phyloP scores from a whole-genome alignment of 2,329 filamentous ascomycete genomes.

The Dothideomycetes sp. region DNA sequence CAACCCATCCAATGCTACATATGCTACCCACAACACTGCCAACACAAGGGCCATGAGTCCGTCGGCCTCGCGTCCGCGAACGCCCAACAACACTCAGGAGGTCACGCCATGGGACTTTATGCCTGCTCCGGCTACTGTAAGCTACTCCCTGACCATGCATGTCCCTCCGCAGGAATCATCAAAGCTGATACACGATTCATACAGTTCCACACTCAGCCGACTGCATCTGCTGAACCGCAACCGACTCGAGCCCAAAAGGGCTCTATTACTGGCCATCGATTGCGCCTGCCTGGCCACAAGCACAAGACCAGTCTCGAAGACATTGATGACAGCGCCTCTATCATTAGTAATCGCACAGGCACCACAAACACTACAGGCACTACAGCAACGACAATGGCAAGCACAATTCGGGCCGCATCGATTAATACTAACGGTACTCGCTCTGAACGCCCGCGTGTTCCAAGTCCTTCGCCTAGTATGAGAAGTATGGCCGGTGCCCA shows the following conservation, averaged over 20 bases:
- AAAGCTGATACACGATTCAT: too few relatives aligned
- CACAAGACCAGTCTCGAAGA: slow-evolving; percentile 59
- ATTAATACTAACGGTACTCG: slow-evolving; percentile 19
- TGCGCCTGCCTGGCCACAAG: slow-evolving; percentile 57
- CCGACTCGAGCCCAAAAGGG: slow-evolving; percentile 5
- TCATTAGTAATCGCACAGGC: slow-evolving; percentile 6
- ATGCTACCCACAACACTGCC: slow-evolving; percentile 47
- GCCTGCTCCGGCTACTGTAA: slow-evolving; percentile 16
- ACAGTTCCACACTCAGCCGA: slow-evolving; percentile 3
- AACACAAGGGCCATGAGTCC: slow-evolving; percentile 57
- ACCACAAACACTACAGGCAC: neutral
- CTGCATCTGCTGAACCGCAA: slow-evolving; percentile 2
- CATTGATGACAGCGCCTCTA: slow-evolving; percentile 31
- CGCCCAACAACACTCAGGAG: slow-evolving; percentile 54
- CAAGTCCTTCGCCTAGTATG: slow-evolving; percentile 62
- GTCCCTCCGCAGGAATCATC: too few relatives aligned
- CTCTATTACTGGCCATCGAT: slow-evolving; percentile 29
- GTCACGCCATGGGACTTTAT: slow-evolving; percentile 98
- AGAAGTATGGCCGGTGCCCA: slow-evolving; percentile 54
- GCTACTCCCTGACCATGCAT: too few relatives aligned
- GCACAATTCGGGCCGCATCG: slow-evolving; percentile 1
- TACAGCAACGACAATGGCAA: too few relatives aligned
- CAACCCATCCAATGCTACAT: slow-evolving; percentile 9
- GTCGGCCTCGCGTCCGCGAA: slow-evolving; percentile 65
- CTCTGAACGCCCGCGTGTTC: slow-evolving; percentile 52